Evolutionary conservation across 202 grass and related monocot species (phyloP).

Genomic region (Panicum hallii): DNA sequence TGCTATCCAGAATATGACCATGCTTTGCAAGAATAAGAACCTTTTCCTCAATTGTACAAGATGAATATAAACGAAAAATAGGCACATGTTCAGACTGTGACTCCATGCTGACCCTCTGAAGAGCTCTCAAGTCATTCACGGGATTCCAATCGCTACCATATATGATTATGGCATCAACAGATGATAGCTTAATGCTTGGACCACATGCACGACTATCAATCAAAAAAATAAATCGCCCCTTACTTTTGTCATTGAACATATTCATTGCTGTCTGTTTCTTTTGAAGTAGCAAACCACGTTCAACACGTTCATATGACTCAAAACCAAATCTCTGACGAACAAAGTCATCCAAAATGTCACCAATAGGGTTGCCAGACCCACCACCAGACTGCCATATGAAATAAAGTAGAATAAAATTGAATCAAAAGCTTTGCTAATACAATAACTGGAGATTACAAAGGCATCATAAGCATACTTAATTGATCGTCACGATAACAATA

Average conservation of each 20-base stretch:
- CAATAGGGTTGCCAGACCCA: conserved; percentile 72
- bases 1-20: conserved; percentile 70
- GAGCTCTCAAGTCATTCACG: conserved; percentile 73
- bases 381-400: conserved; percentile 64
- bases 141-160: conserved; percentile 94
- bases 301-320: conserved; percentile 82
- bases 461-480: conserved; percentile 5
- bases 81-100: conserved; percentile 55
- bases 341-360: conserved; percentile 95
- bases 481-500: conserved; percentile 11
- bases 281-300: conserved; percentile 57
- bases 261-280: conserved; percentile 77
- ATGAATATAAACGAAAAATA: conserved; percentile 83
- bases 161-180: conserved; percentile 84
- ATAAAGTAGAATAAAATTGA: conserved; percentile 45
- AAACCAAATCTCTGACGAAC: conserved; percentile 86
- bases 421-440: conserved; percentile 34
- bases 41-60: conserved; percentile 92
- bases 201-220: conserved; percentile 84
- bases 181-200: conserved; percentile 87
- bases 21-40: conserved; percentile 81
- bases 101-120: conserved; percentile 83
- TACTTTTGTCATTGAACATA: conserved; percentile 90
- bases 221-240: conserved; percentile 84
- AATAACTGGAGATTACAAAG: background rate